These are phyloP conservation scores for Citrus sinensis DNA, from an alignment of 345 rosid species.

Conservation along the genomic window DVS_A1.0 CM039165.1:14176001-14176500, in stretches of 20 bases:
- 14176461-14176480: conserved; percentile 99
- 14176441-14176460: conserved; percentile 90
- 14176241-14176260: too few species aligned
- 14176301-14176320: too few species aligned
- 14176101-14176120: conserved; percentile 26
- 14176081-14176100: conserved; percentile 99
- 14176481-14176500: conserved; percentile 99
- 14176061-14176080: conserved; percentile 91
- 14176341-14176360: conserved; percentile 89
- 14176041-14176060: conserved; percentile 99
- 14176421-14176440: conserved; percentile 91
- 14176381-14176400: conserved; percentile 95
- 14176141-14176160: not conserved
- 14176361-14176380: conserved; percentile 99
- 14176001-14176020: conserved; percentile 88
- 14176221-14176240: too few species aligned
- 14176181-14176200: not conserved
- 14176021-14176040: conserved; percentile 71
- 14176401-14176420: conserved; percentile 90
- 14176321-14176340: not conserved
- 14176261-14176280: too few species aligned
- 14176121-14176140: conserved; percentile 7
- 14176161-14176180: conserved; percentile 3
- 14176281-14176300: too few species aligned
- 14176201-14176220: too few species aligned